Evolutionary conservation across 305 asterid genomes (phyloP), one percentile per base, ranked within the genome.

Genomic region (Euphrasia arctica): DNA sequence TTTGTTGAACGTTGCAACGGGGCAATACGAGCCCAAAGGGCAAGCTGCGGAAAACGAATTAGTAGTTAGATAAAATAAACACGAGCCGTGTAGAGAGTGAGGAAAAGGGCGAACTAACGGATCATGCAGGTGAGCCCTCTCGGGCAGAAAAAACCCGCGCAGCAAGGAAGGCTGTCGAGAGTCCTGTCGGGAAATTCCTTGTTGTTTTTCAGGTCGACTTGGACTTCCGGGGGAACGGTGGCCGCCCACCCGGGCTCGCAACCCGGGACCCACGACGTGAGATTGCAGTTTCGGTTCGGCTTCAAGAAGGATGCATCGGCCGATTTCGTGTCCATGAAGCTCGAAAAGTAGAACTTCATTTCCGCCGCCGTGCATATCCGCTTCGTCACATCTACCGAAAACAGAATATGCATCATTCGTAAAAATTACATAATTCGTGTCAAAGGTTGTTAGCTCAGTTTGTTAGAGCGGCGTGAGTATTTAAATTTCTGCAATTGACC

Each of bases 171-270:
- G 54, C 91, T 71, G 54, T 81, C 87, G 42, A 6, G 64, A 42
- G 79, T 74, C 63, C 99, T 80, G 52, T 78, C 79, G 3, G 99
- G 99, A 58, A 90, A 70, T 39, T 73, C 80, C 52, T 71, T 74
- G 31, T 87, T 57, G 63, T 90, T 83, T 71, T 81, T 90, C 67
- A 90, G 82, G 81, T 93, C 95, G 42, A 82, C 86, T 72, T 85
- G 93, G 72, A 62, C 56, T 66, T 70, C 66, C 62, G 70, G 39
- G 69, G 83, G 78, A 63, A 85, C 81, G 50, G 85, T 72, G 77
- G 93, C 72, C 50, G 95, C 83, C 99, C 99, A 93, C 56, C 99
- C 99, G 28, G 99, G 97, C 84, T 93, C 99, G 81, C 99, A 93
- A 59, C 99, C 96, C 11, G 88, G 64, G 68, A 76, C 80, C 99